Evolutionary conservation across 2,329 filamentous ascomycete species (phyloP).

Genomic region (Sporothrix curviconia): DNA sequence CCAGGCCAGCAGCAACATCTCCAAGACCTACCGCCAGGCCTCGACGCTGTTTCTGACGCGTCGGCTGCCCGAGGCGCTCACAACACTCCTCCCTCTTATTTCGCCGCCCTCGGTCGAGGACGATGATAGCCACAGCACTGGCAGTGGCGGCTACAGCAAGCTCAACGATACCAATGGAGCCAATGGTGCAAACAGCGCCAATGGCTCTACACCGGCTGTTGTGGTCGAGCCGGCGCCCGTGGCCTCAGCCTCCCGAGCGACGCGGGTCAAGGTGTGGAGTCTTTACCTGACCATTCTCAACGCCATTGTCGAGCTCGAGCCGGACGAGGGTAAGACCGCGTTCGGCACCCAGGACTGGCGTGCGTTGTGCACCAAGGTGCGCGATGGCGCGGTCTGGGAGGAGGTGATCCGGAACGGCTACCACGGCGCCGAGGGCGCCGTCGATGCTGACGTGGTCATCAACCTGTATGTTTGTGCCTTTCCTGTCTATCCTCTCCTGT

Average conservation of each 20-base stretch:
- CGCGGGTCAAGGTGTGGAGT: conserved; percentile 93
- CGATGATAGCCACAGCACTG: conserved; percentile 22
- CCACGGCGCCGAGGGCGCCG: conserved; percentile 77
- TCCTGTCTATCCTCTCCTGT: not conserved
- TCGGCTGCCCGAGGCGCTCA: conserved; percentile 80
- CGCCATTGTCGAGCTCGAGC: conserved; percentile 78
- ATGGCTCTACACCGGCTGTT: conserved; percentile 32
- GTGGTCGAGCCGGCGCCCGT: conserved; percentile 60
- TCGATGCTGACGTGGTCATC: conserved; percentile 91
- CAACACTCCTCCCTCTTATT: conserved; percentile 77
- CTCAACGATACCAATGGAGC: not conserved
- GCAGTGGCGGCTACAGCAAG: not conserved
- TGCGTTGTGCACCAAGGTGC: conserved; percentile 71
- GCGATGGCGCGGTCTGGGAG: conserved; percentile 90
- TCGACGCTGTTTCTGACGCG: conserved; percentile 93
- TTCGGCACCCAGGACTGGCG: conserved; percentile 87
- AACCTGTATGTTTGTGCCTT: conserved; percentile 59
- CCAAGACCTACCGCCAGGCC: conserved; percentile 88
- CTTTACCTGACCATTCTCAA: conserved; percentile 92
- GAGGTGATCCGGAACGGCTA: conserved; percentile 85
- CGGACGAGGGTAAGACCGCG: conserved; percentile 80
- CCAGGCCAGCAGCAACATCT: conserved; percentile 50
- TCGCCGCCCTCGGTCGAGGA: conserved; percentile 46
- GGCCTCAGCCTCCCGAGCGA: conserved; percentile 70
- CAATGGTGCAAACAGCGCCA: not conserved